A percentile compares a stretch with the other conserved stretches of the same genome.
Conservation (phyloP, 1,284 basidiomycete genomes). For the Ganoderma lucidum region DNA sequence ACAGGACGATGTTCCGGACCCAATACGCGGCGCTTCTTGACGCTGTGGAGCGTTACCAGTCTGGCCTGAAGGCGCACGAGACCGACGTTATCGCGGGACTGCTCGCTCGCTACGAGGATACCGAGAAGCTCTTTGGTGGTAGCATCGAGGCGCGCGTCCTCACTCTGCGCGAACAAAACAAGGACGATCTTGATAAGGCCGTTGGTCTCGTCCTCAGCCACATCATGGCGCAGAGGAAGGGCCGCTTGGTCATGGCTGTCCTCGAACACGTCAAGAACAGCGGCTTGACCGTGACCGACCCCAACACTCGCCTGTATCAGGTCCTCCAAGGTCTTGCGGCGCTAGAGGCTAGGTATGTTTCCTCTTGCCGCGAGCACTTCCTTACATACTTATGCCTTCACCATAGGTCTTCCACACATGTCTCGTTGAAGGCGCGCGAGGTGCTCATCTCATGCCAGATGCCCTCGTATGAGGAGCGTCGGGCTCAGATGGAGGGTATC, state of each 20-base stretch:
- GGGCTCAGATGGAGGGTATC: constrained; percentile 93
- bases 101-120: constrained; percentile 79
- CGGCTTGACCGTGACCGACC: constrained; percentile 75
- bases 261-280: constrained; percentile 90
- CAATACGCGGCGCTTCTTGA: constrained; percentile 80
- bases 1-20: constrained; percentile 78
- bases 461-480: constrained; percentile 96
- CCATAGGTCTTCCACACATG: constrained; percentile 81
- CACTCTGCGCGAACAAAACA: constrained; percentile 90
- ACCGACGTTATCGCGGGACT: constrained; percentile 77
- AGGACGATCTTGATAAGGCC: constrained; percentile 92
- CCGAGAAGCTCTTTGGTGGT: constrained; percentile 92
- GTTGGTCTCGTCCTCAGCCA: constrained; percentile 92
- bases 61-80: constrained; percentile 91
- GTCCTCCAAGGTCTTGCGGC: constrained; percentile 84
- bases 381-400: constrained; percentile 17
- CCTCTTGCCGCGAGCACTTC: neutral
- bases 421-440: constrained; percentile 96
- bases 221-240: constrained; percentile 94
- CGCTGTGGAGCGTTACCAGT: constrained; percentile 83
- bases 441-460: constrained; percentile 96
- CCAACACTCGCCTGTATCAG: constrained; percentile 74
- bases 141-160: constrained; percentile 95
- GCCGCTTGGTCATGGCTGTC: constrained; percentile 85
- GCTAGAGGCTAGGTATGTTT: constrained; percentile 83